Percentiles rank a stretch among this genome's conserved stretches.
Evolutionary conservation across 257 asterid species (phyloP).

Genomic region (Nyctanthes arbortristis): DNA sequence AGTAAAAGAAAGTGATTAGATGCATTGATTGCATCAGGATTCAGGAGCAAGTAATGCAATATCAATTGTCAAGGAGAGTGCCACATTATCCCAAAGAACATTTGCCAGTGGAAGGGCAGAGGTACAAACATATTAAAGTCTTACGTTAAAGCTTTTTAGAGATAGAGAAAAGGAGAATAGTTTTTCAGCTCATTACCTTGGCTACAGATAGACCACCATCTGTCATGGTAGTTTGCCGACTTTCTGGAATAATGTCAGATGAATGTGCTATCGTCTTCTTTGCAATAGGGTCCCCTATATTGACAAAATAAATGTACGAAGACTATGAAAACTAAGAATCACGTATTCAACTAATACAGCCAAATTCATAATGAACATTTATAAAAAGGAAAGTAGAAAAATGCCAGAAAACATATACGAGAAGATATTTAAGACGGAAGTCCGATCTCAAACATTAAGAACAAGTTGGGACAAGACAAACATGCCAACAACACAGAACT

Average conservation of each 20-base stretch:
- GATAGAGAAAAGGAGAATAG: conserved; percentile 4
- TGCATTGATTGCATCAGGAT: background rate
- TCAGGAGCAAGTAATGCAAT: conserved; percentile 1
- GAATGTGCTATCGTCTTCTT: conserved; percentile 45
- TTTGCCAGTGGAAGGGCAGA: conserved; percentile 7
- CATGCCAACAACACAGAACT: background rate
- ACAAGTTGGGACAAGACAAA: conserved; percentile 8
- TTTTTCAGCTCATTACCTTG: conserved; percentile 40
- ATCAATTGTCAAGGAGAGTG: conserved; percentile 12
- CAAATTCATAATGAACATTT: conserved; percentile 1
- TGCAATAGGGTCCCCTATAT: conserved; percentile 87
- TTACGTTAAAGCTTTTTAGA: conserved; percentile 2
- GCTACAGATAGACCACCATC: conserved; percentile 5
- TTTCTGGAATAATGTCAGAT: conserved; percentile 45
- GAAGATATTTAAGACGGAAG: conserved; percentile 4
- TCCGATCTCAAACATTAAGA: conserved; percentile 10
- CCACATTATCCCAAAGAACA: background rate
- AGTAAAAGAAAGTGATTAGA: background rate
- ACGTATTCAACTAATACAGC: conserved; percentile 15
- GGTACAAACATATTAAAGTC: background rate
- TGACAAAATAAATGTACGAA: conserved; percentile 17
- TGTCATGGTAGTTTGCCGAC: conserved; percentile 28
- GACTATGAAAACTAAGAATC: no score
- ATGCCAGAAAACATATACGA: background rate
- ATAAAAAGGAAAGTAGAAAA: background rate